Percentiles rank a stretch among this genome's conserved stretches.
phyloP scores from a whole-genome alignment of 192 early-diverging fungal genomes.

The Pilaira anomala region DNA sequence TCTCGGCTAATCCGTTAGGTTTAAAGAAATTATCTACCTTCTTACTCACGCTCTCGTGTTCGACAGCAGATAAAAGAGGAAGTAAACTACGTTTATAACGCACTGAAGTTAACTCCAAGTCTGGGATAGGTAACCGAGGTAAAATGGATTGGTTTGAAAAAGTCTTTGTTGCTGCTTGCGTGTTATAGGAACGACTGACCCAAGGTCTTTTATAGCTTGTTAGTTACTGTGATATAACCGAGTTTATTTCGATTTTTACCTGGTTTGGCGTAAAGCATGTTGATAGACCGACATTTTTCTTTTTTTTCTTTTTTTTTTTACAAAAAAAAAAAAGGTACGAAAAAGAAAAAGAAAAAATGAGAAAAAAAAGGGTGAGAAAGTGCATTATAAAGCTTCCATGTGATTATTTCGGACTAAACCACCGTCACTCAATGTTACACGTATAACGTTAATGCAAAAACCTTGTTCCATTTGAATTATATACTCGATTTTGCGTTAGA shows the following conservation, averaged over 20 bases:
- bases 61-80: slow-evolving; percentile 61
- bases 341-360: not conserved
- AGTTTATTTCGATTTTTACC: too few relatives aligned
- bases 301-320: not conserved
- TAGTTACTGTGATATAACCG: too few relatives aligned
- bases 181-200: too few relatives aligned
- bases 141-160: slow-evolving; percentile 68
- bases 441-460: too few relatives aligned
- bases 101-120: slow-evolving; percentile 67
- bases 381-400: not conserved
- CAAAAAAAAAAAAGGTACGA: not conserved
- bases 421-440: not conserved
- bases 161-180: slow-evolving; percentile 40
- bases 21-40: slow-evolving; percentile 72
- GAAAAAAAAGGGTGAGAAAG: not conserved
- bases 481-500: too few relatives aligned
- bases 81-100: slow-evolving; percentile 75
- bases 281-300: not conserved
- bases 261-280: not conserved
- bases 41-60: slow-evolving; percentile 55
- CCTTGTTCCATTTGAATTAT: too few relatives aligned
- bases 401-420: slow-evolving; percentile 8
- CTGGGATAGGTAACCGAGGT: slow-evolving; percentile 84
- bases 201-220: too few relatives aligned
- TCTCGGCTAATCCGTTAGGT: slow-evolving; percentile 64